A percentile compares a stretch with the other conserved stretches of the same genome.
These are phyloP conservation scores for Thamnidium elegans DNA, from an alignment of 192 early-diverging fungal species.

Conservation along the genomic window DNA sequence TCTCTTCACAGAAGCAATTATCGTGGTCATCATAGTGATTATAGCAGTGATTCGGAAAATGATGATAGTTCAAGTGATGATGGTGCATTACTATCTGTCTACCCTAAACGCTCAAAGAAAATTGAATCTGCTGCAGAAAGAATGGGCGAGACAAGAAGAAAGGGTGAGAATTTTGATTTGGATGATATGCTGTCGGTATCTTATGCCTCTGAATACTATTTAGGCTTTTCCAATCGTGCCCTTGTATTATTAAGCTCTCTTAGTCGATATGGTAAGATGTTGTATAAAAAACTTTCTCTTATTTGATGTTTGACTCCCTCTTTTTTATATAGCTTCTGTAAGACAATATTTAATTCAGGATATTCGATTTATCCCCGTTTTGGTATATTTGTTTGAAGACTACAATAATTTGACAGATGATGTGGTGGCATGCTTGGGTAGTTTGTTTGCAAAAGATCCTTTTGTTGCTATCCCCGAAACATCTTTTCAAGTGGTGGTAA, in stretches of 20 bases:
- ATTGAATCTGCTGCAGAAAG: too few species aligned
- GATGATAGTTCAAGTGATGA: too few species aligned
- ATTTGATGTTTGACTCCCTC: not conserved
- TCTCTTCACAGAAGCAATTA: too few species aligned
- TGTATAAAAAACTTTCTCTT: too few species aligned
- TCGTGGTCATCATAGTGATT: too few species aligned
- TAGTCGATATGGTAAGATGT: conserved; percentile 16
- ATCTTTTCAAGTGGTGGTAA: not conserved
- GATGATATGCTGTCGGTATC: too few species aligned
- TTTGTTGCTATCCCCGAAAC: conserved; percentile 8
- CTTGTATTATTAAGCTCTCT: conserved; percentile 20
- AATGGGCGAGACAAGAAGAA: too few species aligned
- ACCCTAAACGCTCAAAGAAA: too few species aligned
- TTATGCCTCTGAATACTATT: not conserved
- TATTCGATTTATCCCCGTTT: conserved; percentile 21
- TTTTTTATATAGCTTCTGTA: conserved; percentile 7
- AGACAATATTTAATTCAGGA: conserved; percentile 26
- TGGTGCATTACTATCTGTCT: too few species aligned
- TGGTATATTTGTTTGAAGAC: conserved; percentile 29
- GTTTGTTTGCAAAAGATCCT: conserved; percentile 1
- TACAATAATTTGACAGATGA: too few species aligned
- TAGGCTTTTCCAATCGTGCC: conserved; percentile 14
- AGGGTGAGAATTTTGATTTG: too few species aligned
- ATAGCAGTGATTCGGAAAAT: too few species aligned
- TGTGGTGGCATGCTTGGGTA: conserved; percentile 24